Evolutionary conservation across 2,329 filamentous ascomycete species (phyloP).

Genomic region (Colletotrichum musicola): DNA sequence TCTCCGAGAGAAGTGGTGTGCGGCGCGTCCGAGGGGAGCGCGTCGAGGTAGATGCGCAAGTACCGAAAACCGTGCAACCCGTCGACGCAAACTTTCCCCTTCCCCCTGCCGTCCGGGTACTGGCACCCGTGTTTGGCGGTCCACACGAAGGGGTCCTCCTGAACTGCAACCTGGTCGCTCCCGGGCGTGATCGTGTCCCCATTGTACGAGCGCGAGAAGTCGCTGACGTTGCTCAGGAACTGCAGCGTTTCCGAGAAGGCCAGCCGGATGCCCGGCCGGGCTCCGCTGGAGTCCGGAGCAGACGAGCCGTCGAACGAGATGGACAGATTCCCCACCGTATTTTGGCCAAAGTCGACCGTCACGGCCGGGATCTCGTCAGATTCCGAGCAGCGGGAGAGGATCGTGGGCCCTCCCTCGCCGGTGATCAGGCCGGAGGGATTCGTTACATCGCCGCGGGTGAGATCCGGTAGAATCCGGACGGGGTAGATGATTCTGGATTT

Average conservation of each 20-base stretch:
- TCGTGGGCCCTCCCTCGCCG: constrained; percentile 44
- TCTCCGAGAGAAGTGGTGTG: constrained; percentile 57
- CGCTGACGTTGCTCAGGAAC: constrained; percentile 58
- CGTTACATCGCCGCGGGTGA: constrained; percentile 53
- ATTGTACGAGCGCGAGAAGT: constrained; percentile 63
- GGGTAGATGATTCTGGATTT: constrained; percentile 48
- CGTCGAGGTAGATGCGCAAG: constrained; percentile 61
- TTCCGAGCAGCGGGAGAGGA: constrained; percentile 45
- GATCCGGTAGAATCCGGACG: constrained; percentile 46
- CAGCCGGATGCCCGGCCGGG: constrained; percentile 56
- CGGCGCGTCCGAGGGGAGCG: constrained; percentile 57
- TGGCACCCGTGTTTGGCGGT: constrained; percentile 58
- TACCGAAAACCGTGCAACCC: constrained; percentile 67
- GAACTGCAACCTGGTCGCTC: constrained; percentile 64
- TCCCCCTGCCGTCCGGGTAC: constrained; percentile 39
- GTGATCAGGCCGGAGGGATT: constrained; percentile 52
- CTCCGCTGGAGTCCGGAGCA: constrained; percentile 38
- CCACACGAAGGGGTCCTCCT: constrained; percentile 57
- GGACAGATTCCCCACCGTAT: constrained; percentile 57
- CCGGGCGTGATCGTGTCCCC: constrained; percentile 54
- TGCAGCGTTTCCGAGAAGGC: constrained; percentile 63
- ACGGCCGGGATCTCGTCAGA: constrained; percentile 50
- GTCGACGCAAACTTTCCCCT: constrained; percentile 61
- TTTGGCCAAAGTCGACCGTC: constrained; percentile 64
- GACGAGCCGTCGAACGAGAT: constrained; percentile 56